Conservation (phyloP, 441 rosid species). For the Erodium texanum region DNA sequence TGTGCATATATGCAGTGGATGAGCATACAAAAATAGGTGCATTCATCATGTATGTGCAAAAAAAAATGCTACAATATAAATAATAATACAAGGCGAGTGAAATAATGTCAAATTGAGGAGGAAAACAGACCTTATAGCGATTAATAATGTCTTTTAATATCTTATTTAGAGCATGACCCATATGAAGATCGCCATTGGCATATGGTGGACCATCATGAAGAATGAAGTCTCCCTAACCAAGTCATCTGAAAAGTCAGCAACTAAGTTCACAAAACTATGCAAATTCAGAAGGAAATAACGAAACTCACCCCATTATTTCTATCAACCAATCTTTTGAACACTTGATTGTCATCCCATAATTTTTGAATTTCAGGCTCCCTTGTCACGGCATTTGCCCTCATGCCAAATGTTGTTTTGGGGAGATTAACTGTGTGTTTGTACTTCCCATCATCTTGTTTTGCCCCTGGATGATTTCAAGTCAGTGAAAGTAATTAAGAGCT, state of each 20-base stretch:
- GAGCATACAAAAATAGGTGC: neutral
- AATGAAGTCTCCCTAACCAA: slow-evolving; percentile 62
- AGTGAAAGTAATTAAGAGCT: slow-evolving; percentile 6
- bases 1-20: neutral
- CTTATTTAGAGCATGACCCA: slow-evolving; percentile 97
- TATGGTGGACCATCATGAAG: slow-evolving; percentile 98
- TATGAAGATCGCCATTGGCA: slow-evolving; percentile 89
- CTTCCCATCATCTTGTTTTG: slow-evolving; percentile 76
- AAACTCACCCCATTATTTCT: slow-evolving; percentile 71
- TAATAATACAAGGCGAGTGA: slow-evolving; percentile 10
- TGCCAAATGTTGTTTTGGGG: slow-evolving; percentile 76
- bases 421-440: slow-evolving; percentile 89
- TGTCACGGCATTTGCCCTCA: slow-evolving; percentile 82
- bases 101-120: slow-evolving; percentile 13
- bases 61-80: slow-evolving; percentile 2
- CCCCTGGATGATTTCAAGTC: slow-evolving; percentile 37
- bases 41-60: neutral
- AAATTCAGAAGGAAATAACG: slow-evolving; percentile 9
- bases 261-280: slow-evolving; percentile 18
- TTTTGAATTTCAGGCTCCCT: slow-evolving; percentile 96
- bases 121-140: slow-evolving; percentile 66
- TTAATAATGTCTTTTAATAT: slow-evolving; percentile 92
- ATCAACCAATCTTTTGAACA: slow-evolving; percentile 65
- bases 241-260: slow-evolving; percentile 26
- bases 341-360: slow-evolving; percentile 77